Evolutionary conservation across 2,329 filamentous ascomycete genomes (phyloP), one percentile per base, ranked within the genome.

Genomic region (Xylariales sp.): DNA sequence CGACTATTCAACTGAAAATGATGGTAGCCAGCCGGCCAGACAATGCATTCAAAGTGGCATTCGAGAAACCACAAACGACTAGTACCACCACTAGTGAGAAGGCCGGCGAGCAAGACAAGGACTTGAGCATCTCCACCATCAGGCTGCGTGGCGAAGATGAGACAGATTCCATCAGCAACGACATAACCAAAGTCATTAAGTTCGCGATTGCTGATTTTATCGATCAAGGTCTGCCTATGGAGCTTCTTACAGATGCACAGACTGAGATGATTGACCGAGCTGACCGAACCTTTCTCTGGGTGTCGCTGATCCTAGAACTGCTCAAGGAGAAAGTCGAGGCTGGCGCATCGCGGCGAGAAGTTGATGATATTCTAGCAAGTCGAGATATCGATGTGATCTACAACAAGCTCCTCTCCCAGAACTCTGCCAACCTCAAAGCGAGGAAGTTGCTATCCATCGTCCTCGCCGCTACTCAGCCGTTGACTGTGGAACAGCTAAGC

Each of bases 241-340:
- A 42, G 15, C 29, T 48, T 1, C 28, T 46, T 3, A 20, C 32
- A 18, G 38, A 40, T 16, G 16, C 49, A 2, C 33, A 42, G 17
- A 16, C 23, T n/a, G 31, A 41, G 16, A 41, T 50, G 5, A 32
- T 43, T 7, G 20, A 23, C 14, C 31, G 42, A 6, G 50, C 46
- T 3, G 50, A 50, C 24, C 29, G 49, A 17, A 52, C 45, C 6
- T 50, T 53, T 20, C 38, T 52, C 13, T 52, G 48, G 49, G 41
- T 45, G 2, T 44, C 48, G 4, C 40, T 50, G 4, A 42, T 51
- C 10, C 38, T 49, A 14, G 18, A 43, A 5, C 37, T 52, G 1
- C 21, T 53, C 14, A 31, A 46, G 7, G 27, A 41, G 10, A 43
- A 33, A 17, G 30, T 30, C 5, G 38, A 40, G 14, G 37, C 36